Conservation (phyloP, 306 rosid genomes). For the Vachellia collinsii region DNA sequence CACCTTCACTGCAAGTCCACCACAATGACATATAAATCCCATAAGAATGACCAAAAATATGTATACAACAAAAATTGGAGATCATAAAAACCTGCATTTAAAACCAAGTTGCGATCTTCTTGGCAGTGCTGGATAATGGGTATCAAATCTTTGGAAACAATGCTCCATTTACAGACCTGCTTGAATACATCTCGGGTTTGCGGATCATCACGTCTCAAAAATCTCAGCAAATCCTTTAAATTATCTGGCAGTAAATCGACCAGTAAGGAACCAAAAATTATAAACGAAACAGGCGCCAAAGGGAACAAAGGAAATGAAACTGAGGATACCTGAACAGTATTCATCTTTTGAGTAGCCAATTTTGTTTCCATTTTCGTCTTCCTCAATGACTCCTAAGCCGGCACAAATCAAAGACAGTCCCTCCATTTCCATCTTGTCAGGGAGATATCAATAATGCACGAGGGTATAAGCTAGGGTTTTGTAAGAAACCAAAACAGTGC, state of each 20-base stretch:
- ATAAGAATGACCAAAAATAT: background rate
- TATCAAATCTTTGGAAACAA: constrained; percentile 68
- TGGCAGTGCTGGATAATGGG: constrained; percentile 75
- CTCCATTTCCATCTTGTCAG: constrained; percentile 61
- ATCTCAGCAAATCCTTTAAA: constrained; percentile 87
- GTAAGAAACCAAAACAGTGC: background rate
- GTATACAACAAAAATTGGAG: background rate
- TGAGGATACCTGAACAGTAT: constrained; percentile 69
- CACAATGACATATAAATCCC: background rate
- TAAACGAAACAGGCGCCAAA: background rate
- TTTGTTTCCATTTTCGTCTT: constrained; percentile 62
- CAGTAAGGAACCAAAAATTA: background rate
- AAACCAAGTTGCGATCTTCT: constrained; percentile 68
- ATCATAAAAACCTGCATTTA: constrained; percentile 58
- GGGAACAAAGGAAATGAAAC: background rate
- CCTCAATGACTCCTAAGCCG: constrained; percentile 66
- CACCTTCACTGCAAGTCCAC: constrained; percentile 69
- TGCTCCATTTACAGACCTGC: constrained; percentile 91
- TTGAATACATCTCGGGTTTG: constrained; percentile 82
- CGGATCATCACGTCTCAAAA: constrained; percentile 92
- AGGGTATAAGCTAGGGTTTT: constrained; percentile 28
- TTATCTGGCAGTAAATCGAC: constrained; percentile 56
- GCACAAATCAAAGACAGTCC: constrained; percentile 79
- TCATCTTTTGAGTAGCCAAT: constrained; percentile 66
- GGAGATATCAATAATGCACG: background rate